phyloP scores from a whole-genome alignment of 2,329 filamentous ascomycete genomes.

The Aspergillus chevalieri region DNA sequence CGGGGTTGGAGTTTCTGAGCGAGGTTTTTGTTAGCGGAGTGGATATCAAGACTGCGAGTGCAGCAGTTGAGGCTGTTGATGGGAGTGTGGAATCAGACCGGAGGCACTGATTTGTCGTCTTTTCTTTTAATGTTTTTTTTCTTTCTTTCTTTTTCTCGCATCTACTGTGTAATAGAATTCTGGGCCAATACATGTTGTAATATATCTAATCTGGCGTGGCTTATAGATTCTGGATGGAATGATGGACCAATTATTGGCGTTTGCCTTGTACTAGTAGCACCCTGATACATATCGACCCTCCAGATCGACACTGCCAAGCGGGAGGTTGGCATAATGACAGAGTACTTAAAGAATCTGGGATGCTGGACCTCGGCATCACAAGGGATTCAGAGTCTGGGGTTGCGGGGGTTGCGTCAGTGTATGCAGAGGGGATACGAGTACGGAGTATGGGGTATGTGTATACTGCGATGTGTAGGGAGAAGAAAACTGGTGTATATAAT shows the following conservation, averaged over 20 bases:
- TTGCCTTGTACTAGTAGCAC: too few relatives aligned
- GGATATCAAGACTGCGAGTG: constrained; percentile 42
- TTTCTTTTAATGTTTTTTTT: not conserved
- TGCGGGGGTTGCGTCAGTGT: too few relatives aligned
- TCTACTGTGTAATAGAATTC: constrained; percentile 1
- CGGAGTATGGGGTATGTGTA: too few relatives aligned
- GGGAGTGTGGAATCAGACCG: constrained; percentile 9
- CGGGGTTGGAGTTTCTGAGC: constrained; percentile 76
- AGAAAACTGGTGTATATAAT: too few relatives aligned
- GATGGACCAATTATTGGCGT: not conserved
- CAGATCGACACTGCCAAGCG: not conserved
- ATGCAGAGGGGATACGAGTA: too few relatives aligned
- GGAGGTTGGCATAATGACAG: not conserved
- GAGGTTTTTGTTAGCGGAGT: constrained; percentile 76
- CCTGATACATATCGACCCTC: too few relatives aligned
- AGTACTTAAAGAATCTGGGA: not conserved
- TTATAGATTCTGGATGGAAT: not conserved
- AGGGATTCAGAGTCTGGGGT: not conserved
- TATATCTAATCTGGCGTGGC: not conserved
- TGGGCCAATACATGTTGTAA: too few relatives aligned
- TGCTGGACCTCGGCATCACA: not conserved
- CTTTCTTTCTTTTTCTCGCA: too few relatives aligned
- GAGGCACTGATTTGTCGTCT: not conserved
- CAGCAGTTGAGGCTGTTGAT: constrained; percentile 13
- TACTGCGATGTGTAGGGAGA: too few relatives aligned